phyloP scores from a whole-genome alignment of 306 rosid species.

The Notholithocarpus densiflorus region DNA sequence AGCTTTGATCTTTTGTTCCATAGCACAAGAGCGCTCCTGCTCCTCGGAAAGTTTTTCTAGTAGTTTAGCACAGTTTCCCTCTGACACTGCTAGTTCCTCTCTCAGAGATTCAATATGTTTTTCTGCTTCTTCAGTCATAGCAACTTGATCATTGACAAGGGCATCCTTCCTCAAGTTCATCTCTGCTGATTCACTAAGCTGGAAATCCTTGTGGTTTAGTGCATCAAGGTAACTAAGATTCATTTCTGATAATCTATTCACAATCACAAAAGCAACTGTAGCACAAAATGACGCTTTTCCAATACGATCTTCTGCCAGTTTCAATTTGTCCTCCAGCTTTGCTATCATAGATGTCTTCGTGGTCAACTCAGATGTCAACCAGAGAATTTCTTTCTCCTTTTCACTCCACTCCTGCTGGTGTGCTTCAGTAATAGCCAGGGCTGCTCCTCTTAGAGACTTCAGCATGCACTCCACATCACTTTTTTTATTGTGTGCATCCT shows the following conservation, averaged over 20 bases:
- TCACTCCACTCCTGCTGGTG: constrained; percentile 69
- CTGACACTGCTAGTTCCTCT: constrained; percentile 38
- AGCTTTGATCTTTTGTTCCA: constrained; percentile 62
- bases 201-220: constrained; percentile 38
- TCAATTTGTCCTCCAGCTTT: constrained; percentile 50
- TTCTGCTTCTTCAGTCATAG: constrained; percentile 53
- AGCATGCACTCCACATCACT: constrained; percentile 83
- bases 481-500: constrained; percentile 82
- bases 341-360: constrained; percentile 35
- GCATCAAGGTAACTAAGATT: constrained; percentile 46
- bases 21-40: constrained; percentile 43
- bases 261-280: constrained; percentile 64
- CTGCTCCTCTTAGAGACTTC: constrained; percentile 84
- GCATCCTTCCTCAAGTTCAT: constrained; percentile 50
- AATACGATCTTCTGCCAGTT: constrained; percentile 47
- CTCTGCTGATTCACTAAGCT: constrained; percentile 50
- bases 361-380: constrained; percentile 47
- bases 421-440: constrained; percentile 75
- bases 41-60: constrained; percentile 54
- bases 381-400: constrained; percentile 56
- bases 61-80: constrained; percentile 47
- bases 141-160: constrained; percentile 47
- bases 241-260: constrained; percentile 69
- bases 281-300: constrained; percentile 66
- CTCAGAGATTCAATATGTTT: constrained; percentile 26